Evolutionary conservation across 805 yeast species (phyloP).

Genomic region (Cyberlindnera meyerae): DNA sequence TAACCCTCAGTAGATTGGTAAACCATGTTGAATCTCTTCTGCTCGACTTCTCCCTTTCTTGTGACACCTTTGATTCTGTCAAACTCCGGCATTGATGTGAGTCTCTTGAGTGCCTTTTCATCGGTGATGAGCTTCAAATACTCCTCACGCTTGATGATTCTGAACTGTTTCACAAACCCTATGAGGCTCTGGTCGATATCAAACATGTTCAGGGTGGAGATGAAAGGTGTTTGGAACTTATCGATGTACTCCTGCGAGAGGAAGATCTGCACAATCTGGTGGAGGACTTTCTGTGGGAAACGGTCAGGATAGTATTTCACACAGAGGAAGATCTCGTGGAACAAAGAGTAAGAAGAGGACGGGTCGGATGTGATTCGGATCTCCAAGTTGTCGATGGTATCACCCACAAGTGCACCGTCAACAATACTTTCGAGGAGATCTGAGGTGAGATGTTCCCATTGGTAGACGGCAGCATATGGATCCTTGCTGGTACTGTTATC

Average conservation of each 20-base stretch:
- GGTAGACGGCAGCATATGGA: too few relatives aligned
- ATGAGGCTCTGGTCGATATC: slow-evolving; percentile 20
- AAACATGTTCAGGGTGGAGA: slow-evolving; percentile 29
- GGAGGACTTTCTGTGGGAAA: slow-evolving; percentile 5
- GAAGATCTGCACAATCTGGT: slow-evolving; percentile 17
- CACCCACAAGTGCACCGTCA: background rate
- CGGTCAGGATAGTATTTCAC: slow-evolving; percentile 18
- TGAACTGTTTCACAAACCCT: slow-evolving; percentile 24
- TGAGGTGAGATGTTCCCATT: slow-evolving; percentile 4
- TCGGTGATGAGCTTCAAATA: slow-evolving; percentile 15
- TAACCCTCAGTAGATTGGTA: slow-evolving; percentile 80
- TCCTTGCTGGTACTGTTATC: too few relatives aligned
- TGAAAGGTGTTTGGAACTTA: slow-evolving; percentile 24
- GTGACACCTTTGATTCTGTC: background rate
- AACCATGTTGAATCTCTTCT: slow-evolving; percentile 58
- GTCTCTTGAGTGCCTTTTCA: slow-evolving; percentile 37
- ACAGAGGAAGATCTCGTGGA: slow-evolving; percentile 21
- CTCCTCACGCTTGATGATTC: slow-evolving; percentile 19
- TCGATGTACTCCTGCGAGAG: slow-evolving; percentile 6
- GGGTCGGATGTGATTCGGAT: slow-evolving; percentile 4
- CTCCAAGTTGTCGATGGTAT: too few relatives aligned
- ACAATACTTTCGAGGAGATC: slow-evolving; percentile 1
- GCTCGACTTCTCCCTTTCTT: slow-evolving; percentile 17
- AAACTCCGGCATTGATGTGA: slow-evolving; percentile 7
- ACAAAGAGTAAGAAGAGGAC: slow-evolving; percentile 10